Evolutionary conservation across 768 basidiomycete species (phyloP), one percentile per base, ranked within the genome.

Genomic region (Suillus cothurnatus): DNA sequence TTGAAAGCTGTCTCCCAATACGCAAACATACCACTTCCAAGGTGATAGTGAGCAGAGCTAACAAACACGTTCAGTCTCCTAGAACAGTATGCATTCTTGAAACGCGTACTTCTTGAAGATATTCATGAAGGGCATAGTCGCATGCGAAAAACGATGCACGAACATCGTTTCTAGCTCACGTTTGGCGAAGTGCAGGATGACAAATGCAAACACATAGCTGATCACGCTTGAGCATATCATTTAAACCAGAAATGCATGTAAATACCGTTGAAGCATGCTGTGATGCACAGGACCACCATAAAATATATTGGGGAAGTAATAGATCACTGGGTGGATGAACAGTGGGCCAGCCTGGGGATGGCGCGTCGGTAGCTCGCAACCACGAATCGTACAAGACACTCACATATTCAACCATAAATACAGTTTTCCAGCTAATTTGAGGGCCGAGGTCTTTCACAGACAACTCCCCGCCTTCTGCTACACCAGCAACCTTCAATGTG

Each of bases 341-440:
- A 99, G 82, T 0, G 96, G 96, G 1, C 97, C 97, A 61, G 81
- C 80, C 96, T 97, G 70, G 3, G 39, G 64, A 23, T 43, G 17
- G 56, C 26, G 15, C 23, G 52, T 70, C 36, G 66, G 66, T 61
- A 53, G 43, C 31, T 38, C 60, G 43, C 43, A 26, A 36, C 14
- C 12, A 60, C 43, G 62, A 63, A 64, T 23, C 36, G 28, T 43
- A 28, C 12, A 76, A 78, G 26, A 41, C 19, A 36, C 95, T 72
- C 79, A 96, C 96, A 72, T 99, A 99, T 96, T 99, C 97, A 60
- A 92, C 80, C 59, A 98, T 74, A 76, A 94, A 98, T 21, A 98
- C 94, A 0, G 91, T 92, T 71, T 83, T 84, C 93, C 96, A 98
- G 71, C 87, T 84, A 53, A 97, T 81, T 76, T 99, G 97, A 8